These are phyloP conservation scores for Hymenoscyphus fraxineus DNA, from an alignment of 2,329 filamentous ascomycete genomes.

Conservation along the genomic window DNA sequence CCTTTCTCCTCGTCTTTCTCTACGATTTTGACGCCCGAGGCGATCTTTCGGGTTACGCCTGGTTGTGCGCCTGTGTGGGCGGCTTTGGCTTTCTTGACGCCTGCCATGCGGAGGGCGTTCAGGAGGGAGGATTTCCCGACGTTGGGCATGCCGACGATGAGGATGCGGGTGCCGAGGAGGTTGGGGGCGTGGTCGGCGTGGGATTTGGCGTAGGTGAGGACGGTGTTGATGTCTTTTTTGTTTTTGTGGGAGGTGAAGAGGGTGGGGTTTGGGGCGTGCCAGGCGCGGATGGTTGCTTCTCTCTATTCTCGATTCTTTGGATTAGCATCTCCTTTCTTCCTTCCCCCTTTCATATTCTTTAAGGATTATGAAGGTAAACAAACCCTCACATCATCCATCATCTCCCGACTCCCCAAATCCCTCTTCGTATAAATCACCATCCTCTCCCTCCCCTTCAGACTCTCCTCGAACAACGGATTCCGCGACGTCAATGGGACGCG, in stretches of 20 bases:
- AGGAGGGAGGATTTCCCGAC: conserved; percentile 94
- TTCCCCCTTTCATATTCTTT: neutral
- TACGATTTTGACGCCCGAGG: conserved; percentile 76
- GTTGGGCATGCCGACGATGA: conserved; percentile 97
- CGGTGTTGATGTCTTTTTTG: conserved; percentile 40
- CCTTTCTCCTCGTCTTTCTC: conserved; percentile 45
- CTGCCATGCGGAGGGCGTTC: conserved; percentile 72
- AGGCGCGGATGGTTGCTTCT: conserved; percentile 49
- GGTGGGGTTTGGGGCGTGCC: conserved; percentile 49
- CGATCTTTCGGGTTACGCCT: conserved; percentile 83
- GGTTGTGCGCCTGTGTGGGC: conserved; percentile 82
- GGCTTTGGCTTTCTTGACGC: conserved; percentile 64
- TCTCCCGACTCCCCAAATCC: conserved; percentile 60
- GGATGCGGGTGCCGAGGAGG: conserved; percentile 76
- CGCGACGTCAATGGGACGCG: conserved; percentile 83
- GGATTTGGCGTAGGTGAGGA: conserved; percentile 47
- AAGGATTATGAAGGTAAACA: neutral
- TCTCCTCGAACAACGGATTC: conserved; percentile 83
- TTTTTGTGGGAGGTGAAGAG: conserved; percentile 51
- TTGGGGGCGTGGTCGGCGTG: conserved; percentile 50
- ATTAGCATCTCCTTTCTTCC: neutral
- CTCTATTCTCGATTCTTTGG: conserved; percentile 32
- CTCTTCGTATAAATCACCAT: conserved; percentile 89
- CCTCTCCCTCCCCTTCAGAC: conserved; percentile 67
- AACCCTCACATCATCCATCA: conserved; percentile 41